These are phyloP conservation scores for Cyberlindnera maritima DNA, from an alignment of 805 yeast genomes.

Conservation along the genomic window DNA sequence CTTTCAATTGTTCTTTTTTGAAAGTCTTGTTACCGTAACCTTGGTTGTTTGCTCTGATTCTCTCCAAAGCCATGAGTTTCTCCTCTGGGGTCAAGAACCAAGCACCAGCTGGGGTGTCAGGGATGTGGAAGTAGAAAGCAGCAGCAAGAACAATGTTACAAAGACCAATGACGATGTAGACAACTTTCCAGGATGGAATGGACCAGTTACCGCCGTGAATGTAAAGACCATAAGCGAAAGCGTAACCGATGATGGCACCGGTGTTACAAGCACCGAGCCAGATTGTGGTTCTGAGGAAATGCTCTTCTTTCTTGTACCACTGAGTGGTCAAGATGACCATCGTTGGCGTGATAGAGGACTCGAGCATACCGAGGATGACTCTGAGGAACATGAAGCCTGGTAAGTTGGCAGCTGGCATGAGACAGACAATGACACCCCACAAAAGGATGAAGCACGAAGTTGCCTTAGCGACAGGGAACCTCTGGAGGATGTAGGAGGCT, in stretches of 20 bases:
- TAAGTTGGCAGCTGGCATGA: conserved; percentile 46
- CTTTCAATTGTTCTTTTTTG: conserved; percentile 52
- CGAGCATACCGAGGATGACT: conserved; percentile 49
- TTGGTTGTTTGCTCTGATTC: conserved; percentile 52
- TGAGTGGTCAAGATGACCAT: conserved; percentile 54
- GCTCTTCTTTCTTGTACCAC: conserved; percentile 52
- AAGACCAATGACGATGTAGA: conserved; percentile 59
- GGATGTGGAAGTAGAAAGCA: conserved; percentile 46
- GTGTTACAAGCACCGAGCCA: conserved; percentile 46
- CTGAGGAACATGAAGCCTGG: conserved; percentile 45
- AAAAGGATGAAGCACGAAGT: conserved; percentile 46
- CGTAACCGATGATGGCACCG: conserved; percentile 48
- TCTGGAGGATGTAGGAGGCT: conserved; percentile 45
- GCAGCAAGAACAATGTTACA: conserved; percentile 53
- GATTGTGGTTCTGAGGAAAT: conserved; percentile 39
- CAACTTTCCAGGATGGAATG: conserved; percentile 56
- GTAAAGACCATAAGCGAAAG: conserved; percentile 54
- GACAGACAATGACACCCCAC: conserved; percentile 60
- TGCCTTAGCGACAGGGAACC: conserved; percentile 53
- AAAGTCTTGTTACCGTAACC: conserved; percentile 57
- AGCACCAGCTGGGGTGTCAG: conserved; percentile 52
- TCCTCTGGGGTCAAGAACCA: conserved; percentile 47
- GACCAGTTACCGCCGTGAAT: conserved; percentile 36
- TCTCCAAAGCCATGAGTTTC: conserved; percentile 44
- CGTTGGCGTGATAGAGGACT: conserved; percentile 54